Evolutionary conservation across 495 filamentous ascomycete species (phyloP), one percentile per base, ranked within the genome.

Genomic region (Penicillium ucsense): DNA sequence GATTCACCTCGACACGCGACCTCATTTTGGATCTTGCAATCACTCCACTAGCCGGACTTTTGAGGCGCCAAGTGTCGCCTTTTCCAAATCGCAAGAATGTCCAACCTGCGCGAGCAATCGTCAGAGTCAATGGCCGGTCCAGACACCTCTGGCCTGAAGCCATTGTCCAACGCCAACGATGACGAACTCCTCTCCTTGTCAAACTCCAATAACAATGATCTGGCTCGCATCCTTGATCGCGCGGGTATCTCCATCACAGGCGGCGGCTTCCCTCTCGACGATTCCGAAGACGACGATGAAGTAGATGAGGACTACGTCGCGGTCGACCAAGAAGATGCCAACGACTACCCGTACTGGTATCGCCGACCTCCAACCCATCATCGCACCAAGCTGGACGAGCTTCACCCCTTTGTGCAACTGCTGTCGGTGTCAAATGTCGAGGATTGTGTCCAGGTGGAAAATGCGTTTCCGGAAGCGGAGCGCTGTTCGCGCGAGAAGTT

Each of bases 401-500:
- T 84, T 47, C 78, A 84, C 54, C 85, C 85, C 3, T 85, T 85
- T 46, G 77, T 84, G 4, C 80, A 86, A 49, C 76, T 83, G 10
- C 74, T 96, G 34, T 85, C 77, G 28, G 63, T 79, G 39, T 80
- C 80, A 0, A 86, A 95, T 58, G 67, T 88, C 8, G 86, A 92
- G 1, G 80, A 84, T 20, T 91, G 86, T 62, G 67, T 88, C 29
- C 70, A 69, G 9, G 75, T 96, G 33, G 90, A 96, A 64, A 79
- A 82, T 41, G 79, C 84, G 3, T 95, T 95, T 55, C 75, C 80
- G 1, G 70, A 86, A 50, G 66, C 73, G 5, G 83, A 94, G 64
- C 75, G 87, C 35, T 84, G 83, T 51, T 77, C 84, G 11, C 74
- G 71, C 58, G 88, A 94, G 52, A 94, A 95, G 91, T 84, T 95